Evolutionary conservation across 2,329 filamentous ascomycete genomes (phyloP).

Genomic region (Botrytis hyacinthi): DNA sequence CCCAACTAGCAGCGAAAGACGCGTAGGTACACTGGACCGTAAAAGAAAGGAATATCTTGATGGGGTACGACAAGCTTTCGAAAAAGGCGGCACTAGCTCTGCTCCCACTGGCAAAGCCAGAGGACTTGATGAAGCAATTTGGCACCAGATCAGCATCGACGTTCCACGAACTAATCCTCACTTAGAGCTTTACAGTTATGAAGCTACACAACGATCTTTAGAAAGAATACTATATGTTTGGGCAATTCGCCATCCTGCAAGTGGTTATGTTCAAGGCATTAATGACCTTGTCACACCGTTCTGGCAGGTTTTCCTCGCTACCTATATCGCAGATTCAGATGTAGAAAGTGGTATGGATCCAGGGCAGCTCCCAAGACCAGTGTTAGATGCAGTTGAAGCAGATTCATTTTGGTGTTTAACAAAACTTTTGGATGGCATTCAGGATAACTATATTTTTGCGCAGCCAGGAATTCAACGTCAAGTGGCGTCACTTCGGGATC

Average conservation of each 20-base stretch:
- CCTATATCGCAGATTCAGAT: slow-evolving; percentile 91
- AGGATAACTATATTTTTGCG: slow-evolving; percentile 98
- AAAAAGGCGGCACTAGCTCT: slow-evolving; percentile 56
- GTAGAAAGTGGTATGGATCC: slow-evolving; percentile 96
- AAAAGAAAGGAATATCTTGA: slow-evolving; percentile 97
- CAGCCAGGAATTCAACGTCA: slow-evolving; percentile 96
- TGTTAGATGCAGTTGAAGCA: slow-evolving; percentile 93
- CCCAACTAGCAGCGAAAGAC: slow-evolving; percentile 91
- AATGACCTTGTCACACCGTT: slow-evolving; percentile 98
- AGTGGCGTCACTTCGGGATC: slow-evolving; percentile 81
- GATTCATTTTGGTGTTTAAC: slow-evolving; percentile 99
- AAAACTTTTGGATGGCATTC: slow-evolving; percentile 96
- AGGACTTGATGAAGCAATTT: slow-evolving; percentile 92
- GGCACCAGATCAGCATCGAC: slow-evolving; percentile 99
- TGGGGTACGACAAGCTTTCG: slow-evolving; percentile 73
- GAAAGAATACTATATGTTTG: slow-evolving; percentile 96
- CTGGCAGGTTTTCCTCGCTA: slow-evolving; percentile 93
- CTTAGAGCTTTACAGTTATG: slow-evolving; percentile 90
- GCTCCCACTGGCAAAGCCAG: slow-evolving; percentile 48
- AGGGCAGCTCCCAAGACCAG: slow-evolving; percentile 83
- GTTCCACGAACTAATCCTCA: slow-evolving; percentile 95
- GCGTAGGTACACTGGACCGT: slow-evolving; percentile 84
- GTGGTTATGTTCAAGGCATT: slow-evolving; percentile 97
- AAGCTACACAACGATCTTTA: slow-evolving; percentile 89
- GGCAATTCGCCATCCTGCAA: slow-evolving; percentile 96